These are phyloP conservation scores for Blastobotrys mokoenaii DNA, from an alignment of 805 yeast genomes.

Conservation along the genomic window DNA sequence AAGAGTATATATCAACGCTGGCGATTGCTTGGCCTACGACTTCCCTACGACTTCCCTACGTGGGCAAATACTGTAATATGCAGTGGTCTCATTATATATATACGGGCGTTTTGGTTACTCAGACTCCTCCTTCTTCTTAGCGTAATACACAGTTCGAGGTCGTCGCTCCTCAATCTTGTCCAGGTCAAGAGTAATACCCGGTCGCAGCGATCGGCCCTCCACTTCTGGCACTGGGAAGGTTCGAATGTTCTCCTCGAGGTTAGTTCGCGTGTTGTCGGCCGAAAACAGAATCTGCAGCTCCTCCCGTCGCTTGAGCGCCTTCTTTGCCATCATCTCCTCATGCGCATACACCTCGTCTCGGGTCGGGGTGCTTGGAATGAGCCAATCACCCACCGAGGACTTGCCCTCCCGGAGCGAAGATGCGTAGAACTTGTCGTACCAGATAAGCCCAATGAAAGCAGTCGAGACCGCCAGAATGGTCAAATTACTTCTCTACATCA, in stretches of 20 bases:
- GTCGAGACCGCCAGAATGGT: constrained; percentile 1
- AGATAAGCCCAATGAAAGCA: constrained; percentile 13
- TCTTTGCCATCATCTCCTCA: constrained; percentile 8
- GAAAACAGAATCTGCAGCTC: constrained; percentile 9
- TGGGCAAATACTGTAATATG: no score
- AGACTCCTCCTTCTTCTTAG: not conserved
- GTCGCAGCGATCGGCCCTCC: constrained; percentile 19
- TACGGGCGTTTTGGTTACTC: not conserved
- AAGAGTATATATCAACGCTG: no score
- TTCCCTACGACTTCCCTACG: no score
- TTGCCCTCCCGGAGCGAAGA: constrained; percentile 5
- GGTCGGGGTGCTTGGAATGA: constrained; percentile 13
- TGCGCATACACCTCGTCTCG: constrained; percentile 9
- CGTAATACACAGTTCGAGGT: constrained; percentile 17
- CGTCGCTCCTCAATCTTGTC: constrained; percentile 23
- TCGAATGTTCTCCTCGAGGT: constrained; percentile 14
- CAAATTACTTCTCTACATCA: not conserved
- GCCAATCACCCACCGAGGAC: constrained; percentile 17
- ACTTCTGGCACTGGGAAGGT: constrained; percentile 26
- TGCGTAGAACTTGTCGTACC: constrained; percentile 15
- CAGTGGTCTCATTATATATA: not conserved
- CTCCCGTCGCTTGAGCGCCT: constrained; percentile 10
- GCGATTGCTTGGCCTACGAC: no score
- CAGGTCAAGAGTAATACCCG: constrained; percentile 19
- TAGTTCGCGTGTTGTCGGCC: constrained; percentile 12